A percentile compares a stretch with the other conserved stretches of the same genome.
Conservation (phyloP, 1,284 basidiomycete genomes). For the Ustilago lituana region DNA sequence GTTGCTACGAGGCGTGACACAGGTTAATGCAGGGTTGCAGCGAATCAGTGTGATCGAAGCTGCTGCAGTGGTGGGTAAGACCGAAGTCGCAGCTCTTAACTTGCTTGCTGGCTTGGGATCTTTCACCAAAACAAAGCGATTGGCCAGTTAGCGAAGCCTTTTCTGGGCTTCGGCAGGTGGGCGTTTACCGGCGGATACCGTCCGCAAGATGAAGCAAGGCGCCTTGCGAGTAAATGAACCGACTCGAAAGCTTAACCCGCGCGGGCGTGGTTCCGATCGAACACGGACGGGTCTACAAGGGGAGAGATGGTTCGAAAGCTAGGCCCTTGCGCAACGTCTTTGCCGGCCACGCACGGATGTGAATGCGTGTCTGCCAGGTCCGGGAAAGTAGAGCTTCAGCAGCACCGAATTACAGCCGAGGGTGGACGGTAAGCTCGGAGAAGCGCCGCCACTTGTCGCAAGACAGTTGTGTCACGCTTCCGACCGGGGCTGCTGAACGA, state of each 20-base stretch:
- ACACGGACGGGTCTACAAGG: neutral
- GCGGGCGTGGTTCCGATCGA: slow-evolving; percentile 18
- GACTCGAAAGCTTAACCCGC: slow-evolving; percentile 13
- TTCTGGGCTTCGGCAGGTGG: slow-evolving; percentile 34
- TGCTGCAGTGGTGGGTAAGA: slow-evolving; percentile 11
- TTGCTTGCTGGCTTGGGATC: slow-evolving; percentile 4
- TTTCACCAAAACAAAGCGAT: neutral
- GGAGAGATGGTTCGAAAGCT: too few species aligned
- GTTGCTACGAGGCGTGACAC: slow-evolving; percentile 8
- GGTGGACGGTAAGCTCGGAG: too few species aligned
- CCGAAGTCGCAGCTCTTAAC: too few species aligned
- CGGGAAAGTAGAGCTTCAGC: too few species aligned
- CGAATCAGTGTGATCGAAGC: slow-evolving; percentile 3
- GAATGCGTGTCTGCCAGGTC: too few species aligned
- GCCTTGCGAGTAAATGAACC: slow-evolving; percentile 3
- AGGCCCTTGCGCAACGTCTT: too few species aligned
- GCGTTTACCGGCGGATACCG: slow-evolving; percentile 40
- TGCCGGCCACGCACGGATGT: too few species aligned
- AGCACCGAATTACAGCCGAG: too few species aligned
- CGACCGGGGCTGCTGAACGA: too few species aligned
- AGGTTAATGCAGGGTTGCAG: slow-evolving; percentile 9
- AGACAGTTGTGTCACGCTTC: too few species aligned
- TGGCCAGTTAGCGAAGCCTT: slow-evolving; percentile 3
- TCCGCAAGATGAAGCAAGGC: slow-evolving; percentile 18
- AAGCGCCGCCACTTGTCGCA: too few species aligned